Evolutionary conservation across 805 yeast species (phyloP), one percentile per base, ranked within the genome.

Genomic region (Sugiyamaella smithiae): DNA sequence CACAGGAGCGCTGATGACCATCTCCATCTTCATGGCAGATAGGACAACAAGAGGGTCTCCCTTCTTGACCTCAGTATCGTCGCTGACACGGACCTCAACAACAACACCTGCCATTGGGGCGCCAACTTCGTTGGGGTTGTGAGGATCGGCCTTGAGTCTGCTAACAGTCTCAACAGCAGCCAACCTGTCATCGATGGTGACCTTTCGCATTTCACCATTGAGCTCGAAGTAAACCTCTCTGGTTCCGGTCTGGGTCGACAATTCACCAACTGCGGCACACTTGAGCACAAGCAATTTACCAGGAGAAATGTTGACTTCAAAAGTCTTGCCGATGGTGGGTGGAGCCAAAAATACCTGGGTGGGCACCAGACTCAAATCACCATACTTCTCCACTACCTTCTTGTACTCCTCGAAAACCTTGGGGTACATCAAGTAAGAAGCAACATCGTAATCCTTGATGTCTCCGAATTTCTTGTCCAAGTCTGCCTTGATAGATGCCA

Each of bases 61-160:
- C 80, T 91, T 91, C 80, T 88, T 88, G 57, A 93, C 96, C 57
- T 84, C 85, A 46, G 82, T 77, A 53, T 95, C 96, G 58, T 81
- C 80, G 74, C 88, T 87, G 55, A 89, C 88, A 65, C 95, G 87
- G 47, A 90, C 86, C 72, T 93, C 99, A 56, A 91, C 88, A 54
- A 91, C 88, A 56, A 90, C 97, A 74, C 99, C 99, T 36, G 98
- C 95, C 98, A 91, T 91, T 71, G 99, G 99, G 4, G 99, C 95
- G 60, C 98, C 98, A 55, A 93, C 84, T 60, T 93, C 97, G 64
- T 83, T 85, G 52, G 95, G 88, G 68, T 88, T 86, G 65, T 81
- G 83, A 14, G 85, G 75, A 59, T 85, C 88, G 49, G 97, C 98
- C 78, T 91, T 93, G 58, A 91, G 87, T 67, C 96, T 84, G 26